Base-by-base conservation (phyloP, 805 yeast genomes). In the Groenewaldozyma salmanticensis region DNA sequence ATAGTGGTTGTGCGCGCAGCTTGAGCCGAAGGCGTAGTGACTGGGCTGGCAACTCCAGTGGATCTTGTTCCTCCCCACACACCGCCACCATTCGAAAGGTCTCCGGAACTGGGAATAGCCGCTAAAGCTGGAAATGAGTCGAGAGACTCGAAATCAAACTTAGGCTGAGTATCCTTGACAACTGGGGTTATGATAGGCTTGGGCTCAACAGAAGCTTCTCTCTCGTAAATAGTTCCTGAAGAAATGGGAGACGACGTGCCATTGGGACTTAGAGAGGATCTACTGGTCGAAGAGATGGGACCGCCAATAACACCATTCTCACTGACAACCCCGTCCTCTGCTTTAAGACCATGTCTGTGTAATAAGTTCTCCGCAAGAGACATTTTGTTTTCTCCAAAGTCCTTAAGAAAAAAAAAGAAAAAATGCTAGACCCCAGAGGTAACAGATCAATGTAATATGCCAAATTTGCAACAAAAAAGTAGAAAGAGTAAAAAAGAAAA, bases 1-100 rank as follows among this genome's bases (percentile, higher is more conserved):
- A 84, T 68, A 40, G 73, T 72, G 18, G 75, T 67, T 7, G 85
- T 71, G 49, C 74, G 68, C 52, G 71, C 68, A 22, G 74, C 67
- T 21, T 66, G 52, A 47, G 64, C 37, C 35, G 57, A 41, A 11
- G 48, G 20, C 29, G 51, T 39, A 5, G 41, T 38, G 5, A 47
- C 35, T 5, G 52, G 19, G 29, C 44, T 39, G 18, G 20, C 33
- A 17, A 29, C n/a, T 7, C 16, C 15, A 4, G 37, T 21, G 18
- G 40, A 20, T 7, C 42, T 7, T 4, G 35, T 19, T n/a, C 32
- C 20, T 4, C 44, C 48, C 44, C 39, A 33, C 11, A 37, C 44
- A 21, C 45, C 53, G 31, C 42, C 36, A 16, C 46, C 34, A 20
- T 35, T 40, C 6, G 40, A 31, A 5, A 40, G 18, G 18, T 38